A percentile compares a stretch with the other conserved stretches of the same genome.
Conservation (phyloP, 192 early-diverging fungal genomes). For the Coemansia sp. region DNA sequence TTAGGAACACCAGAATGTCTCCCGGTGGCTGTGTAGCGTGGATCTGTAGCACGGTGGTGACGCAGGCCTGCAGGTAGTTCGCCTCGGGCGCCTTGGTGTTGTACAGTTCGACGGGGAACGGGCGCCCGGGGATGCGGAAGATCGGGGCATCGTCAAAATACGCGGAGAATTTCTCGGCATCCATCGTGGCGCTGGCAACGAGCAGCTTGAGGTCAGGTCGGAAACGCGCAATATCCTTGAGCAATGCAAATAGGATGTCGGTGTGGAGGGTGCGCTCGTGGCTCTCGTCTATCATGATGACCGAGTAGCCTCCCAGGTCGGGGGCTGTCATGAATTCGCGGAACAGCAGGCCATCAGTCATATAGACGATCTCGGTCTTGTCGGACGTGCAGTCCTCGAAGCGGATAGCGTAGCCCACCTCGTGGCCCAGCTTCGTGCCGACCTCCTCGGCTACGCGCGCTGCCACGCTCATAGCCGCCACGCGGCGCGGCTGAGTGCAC, state of each 20-base stretch:
- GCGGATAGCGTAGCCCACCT: conserved; percentile 96
- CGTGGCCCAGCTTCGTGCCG: conserved; percentile 84
- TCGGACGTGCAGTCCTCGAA: conserved; percentile 98
- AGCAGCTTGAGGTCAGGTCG: conserved; percentile 90
- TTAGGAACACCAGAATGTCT: conserved; percentile 94
- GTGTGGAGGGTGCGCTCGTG: conserved; percentile 97
- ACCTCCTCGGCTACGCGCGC: conserved; percentile 97
- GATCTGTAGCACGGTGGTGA: conserved; percentile 90
- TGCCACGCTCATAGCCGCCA: conserved; percentile 97
- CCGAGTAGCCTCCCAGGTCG: conserved; percentile 82
- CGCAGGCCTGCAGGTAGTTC: conserved; percentile 90
- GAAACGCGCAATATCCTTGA: conserved; percentile 95
- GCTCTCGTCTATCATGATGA: conserved; percentile 97
- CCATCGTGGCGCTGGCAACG: conserved; percentile 97
- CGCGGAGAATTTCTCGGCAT: conserved; percentile 91
- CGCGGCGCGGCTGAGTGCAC: conserved; percentile 97
- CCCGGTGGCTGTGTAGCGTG: conserved; percentile 86
- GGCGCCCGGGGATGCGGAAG: conserved; percentile 91
- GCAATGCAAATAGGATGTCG: conserved; percentile 92
- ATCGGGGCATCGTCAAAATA: conserved; percentile 95
- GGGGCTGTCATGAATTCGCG: conserved; percentile 98
- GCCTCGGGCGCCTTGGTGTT: conserved; percentile 97
- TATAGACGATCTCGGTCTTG: conserved; percentile 93
- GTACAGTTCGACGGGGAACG: conserved; percentile 90
- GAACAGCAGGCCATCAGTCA: conserved; percentile 98